Base-by-base conservation (phyloP, 345 rosid species). In the Mangifera indica region DNA sequence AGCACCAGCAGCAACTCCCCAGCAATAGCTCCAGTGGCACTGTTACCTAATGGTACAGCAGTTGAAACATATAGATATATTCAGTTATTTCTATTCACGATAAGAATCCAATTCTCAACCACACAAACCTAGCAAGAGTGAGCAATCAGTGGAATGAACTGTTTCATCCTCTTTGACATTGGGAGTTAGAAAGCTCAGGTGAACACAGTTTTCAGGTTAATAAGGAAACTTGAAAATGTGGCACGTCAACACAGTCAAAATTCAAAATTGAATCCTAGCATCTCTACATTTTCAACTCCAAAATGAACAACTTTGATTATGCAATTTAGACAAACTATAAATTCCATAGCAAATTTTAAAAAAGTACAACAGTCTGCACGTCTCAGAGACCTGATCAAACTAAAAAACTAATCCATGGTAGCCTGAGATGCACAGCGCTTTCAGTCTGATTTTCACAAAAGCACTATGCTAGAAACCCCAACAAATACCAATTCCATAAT, bases 1-100 rank as follows among this genome's bases (percentile, higher is more conserved):
- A 78, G 98, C 97, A 66, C 97, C 98, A 59, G 98, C 98, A 76
- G 97, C 98, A 69, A 95, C 99, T 68, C 99, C 99, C 98, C 98
- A 26, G 97, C 98, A 77, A 92, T 95, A 72, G 93, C 86, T 77
- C 96, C 97, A 74, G 90, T 94, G 49, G 80, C 82, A 79, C 79
- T 84, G 63, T 73, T 75, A 79, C 87, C 98, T 95, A 72, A 72
- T 76, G 51, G 66, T 63, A 81, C 52, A 44, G 76, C 15, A 68
- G 69, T 32, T 58, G 60, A 77, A 22, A 44, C 60, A 24, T 53
- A 63, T 24, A 49, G 25, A 12, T 32, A 52, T 11, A 51, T 66
- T 65, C 57, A 37, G 26, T 69, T 55, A 17, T 52, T 25, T 32
- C 21, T 20, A 17, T n/a, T 10, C 7, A 56, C 7, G 6, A 18